A percentile compares a stretch with the other conserved stretches of the same genome.
These are phyloP conservation scores for Bruguiera hainesii DNA, from an alignment of 441 rosid genomes.

Conservation along the genomic window DNA sequence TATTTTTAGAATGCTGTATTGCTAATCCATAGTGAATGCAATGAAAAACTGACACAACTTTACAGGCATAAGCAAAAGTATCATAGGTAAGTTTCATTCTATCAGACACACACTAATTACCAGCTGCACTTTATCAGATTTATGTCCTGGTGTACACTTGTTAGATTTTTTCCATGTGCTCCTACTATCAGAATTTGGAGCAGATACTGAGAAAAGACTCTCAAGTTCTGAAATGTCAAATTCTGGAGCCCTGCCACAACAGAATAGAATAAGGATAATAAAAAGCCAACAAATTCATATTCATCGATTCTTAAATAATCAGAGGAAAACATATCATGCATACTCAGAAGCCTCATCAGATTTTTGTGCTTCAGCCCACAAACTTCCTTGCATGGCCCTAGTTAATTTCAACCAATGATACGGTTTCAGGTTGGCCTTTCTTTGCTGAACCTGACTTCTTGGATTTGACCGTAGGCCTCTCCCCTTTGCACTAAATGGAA, in stretches of 20 bases:
- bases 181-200: constrained; percentile 47
- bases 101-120: constrained; percentile 41
- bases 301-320: constrained; percentile 6
- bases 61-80: neutral
- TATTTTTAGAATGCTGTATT: too few species aligned
- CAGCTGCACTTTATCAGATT: constrained; percentile 90
- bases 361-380: constrained; percentile 93
- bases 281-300: constrained; percentile 2
- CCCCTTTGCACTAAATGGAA: constrained; percentile 49
- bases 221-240: constrained; percentile 91
- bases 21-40: too few species aligned
- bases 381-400: constrained; percentile 88
- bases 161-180: constrained; percentile 44
- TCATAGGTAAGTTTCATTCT: constrained; percentile 6
- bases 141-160: constrained; percentile 46
- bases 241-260: constrained; percentile 66
- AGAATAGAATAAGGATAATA: constrained; percentile 15
- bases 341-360: constrained; percentile 80
- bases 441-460: constrained; percentile 52
- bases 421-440: constrained; percentile 77
- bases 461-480: constrained; percentile 46
- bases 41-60: neutral
- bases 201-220: constrained; percentile 76
- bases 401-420: constrained; percentile 96
- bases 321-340: constrained; percentile 12